A percentile compares a stretch with the other conserved stretches of the same genome.
Conservation (phyloP, 768 basidiomycete species). For the Daedalea quercina region DNA sequence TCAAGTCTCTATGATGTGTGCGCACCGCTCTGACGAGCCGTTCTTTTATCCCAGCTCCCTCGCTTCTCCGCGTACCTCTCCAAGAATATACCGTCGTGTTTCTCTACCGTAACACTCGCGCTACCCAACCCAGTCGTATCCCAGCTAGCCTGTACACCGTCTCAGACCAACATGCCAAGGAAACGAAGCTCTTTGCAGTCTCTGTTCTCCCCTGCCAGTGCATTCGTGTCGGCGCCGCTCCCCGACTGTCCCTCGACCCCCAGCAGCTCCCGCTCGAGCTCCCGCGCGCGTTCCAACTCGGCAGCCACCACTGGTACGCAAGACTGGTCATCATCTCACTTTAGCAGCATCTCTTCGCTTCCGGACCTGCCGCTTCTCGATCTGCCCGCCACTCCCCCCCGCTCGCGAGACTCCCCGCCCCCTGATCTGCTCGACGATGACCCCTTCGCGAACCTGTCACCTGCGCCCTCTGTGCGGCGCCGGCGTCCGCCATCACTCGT, state of each 20-base stretch:
- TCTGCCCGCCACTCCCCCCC: slow-evolving; percentile 10
- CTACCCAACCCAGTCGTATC: neutral
- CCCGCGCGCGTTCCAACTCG: slow-evolving; percentile 8
- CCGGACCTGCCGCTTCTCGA: slow-evolving; percentile 9
- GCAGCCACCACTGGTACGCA: slow-evolving; percentile 17
- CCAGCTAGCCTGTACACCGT: neutral
- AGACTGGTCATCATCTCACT: slow-evolving; percentile 15
- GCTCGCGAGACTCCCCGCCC: slow-evolving; percentile 24
- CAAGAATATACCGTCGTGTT: neutral
- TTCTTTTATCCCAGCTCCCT: neutral
- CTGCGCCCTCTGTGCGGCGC: slow-evolving; percentile 15
- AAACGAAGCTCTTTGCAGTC: slow-evolving; percentile 50
- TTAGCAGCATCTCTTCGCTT: slow-evolving; percentile 6
- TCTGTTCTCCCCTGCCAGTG: slow-evolving; percentile 36
- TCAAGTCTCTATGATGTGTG: neutral
- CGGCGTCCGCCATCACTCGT: slow-evolving; percentile 12
- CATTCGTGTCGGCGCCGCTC: slow-evolving; percentile 28
- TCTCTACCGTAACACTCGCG: neutral
- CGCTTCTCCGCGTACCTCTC: neutral
- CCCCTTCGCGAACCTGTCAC: slow-evolving; percentile 60
- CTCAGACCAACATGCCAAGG: slow-evolving; percentile 32
- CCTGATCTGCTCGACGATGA: slow-evolving; percentile 57
- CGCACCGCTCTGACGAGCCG: neutral
- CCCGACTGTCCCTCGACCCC: slow-evolving; percentile 3
- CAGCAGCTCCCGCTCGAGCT: slow-evolving; percentile 4